These are phyloP conservation scores for Trichoderma erinaceum DNA, from an alignment of 495 filamentous ascomycete genomes.

Conservation along the genomic window DNA sequence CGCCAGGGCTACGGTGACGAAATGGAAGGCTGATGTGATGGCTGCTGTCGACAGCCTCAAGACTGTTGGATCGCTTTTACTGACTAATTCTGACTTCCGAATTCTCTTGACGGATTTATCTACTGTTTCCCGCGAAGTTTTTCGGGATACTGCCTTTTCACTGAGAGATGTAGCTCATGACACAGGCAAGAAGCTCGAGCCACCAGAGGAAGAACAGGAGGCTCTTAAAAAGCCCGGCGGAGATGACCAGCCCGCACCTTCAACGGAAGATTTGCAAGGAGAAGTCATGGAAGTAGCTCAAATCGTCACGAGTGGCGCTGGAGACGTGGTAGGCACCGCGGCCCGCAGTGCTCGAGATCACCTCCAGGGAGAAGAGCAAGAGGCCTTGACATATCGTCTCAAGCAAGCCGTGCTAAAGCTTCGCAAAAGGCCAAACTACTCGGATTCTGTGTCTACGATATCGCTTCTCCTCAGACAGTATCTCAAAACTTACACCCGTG, in stretches of 20 bases:
- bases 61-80: slow-evolving; percentile 73
- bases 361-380: slow-evolving; percentile 59
- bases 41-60: slow-evolving; percentile 78
- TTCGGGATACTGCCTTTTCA: slow-evolving; percentile 76
- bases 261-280: slow-evolving; percentile 52
- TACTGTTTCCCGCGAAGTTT: slow-evolving; percentile 74
- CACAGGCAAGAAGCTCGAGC: slow-evolving; percentile 64
- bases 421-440: slow-evolving; percentile 70
- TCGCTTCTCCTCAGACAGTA: slow-evolving; percentile 72
- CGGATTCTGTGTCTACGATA: slow-evolving; percentile 75
- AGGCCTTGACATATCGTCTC: slow-evolving; percentile 66
- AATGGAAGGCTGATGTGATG: slow-evolving; percentile 66
- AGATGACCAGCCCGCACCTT: slow-evolving; percentile 44
- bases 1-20: slow-evolving; percentile 55
- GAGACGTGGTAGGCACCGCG: slow-evolving; percentile 59
- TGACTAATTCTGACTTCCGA: slow-evolving; percentile 87
- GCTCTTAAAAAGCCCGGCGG: slow-evolving; percentile 51
- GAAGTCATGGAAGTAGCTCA: slow-evolving; percentile 59
- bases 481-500: slow-evolving; percentile 66
- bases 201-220: slow-evolving; percentile 54
- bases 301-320: slow-evolving; percentile 56
- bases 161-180: slow-evolving; percentile 66
- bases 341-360: slow-evolving; percentile 63
- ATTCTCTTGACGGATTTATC: slow-evolving; percentile 79
- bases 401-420: slow-evolving; percentile 72